phyloP scores from a whole-genome alignment of 2,329 filamentous ascomycete species.

The Sclerotinia glacialis region DNA sequence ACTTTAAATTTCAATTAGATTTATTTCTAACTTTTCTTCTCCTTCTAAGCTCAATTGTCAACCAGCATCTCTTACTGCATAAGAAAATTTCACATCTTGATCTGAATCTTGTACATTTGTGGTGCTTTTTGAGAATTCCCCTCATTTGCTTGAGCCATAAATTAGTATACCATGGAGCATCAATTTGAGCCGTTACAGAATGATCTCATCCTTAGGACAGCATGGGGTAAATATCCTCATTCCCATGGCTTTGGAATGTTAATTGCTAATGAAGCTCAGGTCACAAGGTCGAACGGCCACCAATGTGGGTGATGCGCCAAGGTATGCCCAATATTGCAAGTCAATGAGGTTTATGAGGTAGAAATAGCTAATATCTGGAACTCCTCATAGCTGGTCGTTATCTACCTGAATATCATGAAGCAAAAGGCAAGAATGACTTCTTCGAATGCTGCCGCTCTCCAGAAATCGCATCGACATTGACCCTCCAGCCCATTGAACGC shows the following conservation, averaged over 20 bases:
- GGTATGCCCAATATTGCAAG: slow-evolving; percentile 50
- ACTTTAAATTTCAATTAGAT: background rate
- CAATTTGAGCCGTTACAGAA: slow-evolving; percentile 85
- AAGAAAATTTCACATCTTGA: background rate
- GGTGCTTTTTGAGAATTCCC: background rate
- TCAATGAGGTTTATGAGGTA: slow-evolving; percentile 8
- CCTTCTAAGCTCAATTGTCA: background rate
- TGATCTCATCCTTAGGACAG: slow-evolving; percentile 85
- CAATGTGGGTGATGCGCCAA: slow-evolving; percentile 99
- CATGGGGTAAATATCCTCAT: slow-evolving; percentile 60
- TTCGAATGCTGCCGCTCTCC: slow-evolving; percentile 96
- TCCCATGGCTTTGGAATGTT: background rate
- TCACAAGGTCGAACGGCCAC: slow-evolving; percentile 85
- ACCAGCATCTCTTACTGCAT: background rate
- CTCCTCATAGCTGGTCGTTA: slow-evolving; percentile 76
- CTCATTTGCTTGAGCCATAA: background rate
- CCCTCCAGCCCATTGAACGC: slow-evolving; percentile 90
- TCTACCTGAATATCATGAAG: slow-evolving; percentile 95
- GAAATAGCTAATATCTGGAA: background rate
- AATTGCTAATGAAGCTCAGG: slow-evolving; percentile 50
- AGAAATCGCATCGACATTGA: slow-evolving; percentile 89
- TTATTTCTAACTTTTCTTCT: background rate
- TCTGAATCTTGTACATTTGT: background rate
- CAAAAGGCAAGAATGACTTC: slow-evolving; percentile 87
- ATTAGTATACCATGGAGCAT: slow-evolving; percentile 52